A percentile compares a stretch with the other conserved stretches of the same genome.
phyloP scores from a whole-genome alignment of 495 filamentous ascomycete genomes.

The Penicillium ochrochloron region DNA sequence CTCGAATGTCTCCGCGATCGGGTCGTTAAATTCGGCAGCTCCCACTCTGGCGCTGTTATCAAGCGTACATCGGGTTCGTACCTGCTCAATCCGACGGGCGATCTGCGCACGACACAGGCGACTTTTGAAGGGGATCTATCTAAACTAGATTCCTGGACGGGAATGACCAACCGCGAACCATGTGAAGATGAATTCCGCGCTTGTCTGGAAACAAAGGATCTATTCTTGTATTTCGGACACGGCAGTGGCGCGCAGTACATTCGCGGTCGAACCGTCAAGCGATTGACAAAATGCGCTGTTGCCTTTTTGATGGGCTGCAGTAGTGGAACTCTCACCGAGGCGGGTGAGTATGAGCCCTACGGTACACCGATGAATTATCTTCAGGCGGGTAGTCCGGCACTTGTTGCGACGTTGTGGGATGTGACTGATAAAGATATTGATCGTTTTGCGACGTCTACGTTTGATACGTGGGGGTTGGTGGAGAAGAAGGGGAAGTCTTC shows the following conservation, averaged over 20 bases:
- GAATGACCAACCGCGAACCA: conserved; percentile 68
- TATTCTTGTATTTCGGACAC: conserved; percentile 94
- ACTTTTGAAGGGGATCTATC: conserved; percentile 69
- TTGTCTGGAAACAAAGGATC: conserved; percentile 60
- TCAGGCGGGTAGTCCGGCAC: conserved; percentile 78
- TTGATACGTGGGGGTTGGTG: conserved; percentile 86
- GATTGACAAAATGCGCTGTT: conserved; percentile 76
- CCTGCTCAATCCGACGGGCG: conserved; percentile 85
- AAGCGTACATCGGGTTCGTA: conserved; percentile 69
- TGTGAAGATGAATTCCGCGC: conserved; percentile 75
- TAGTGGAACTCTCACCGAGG: conserved; percentile 74
- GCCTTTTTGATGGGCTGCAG: conserved; percentile 92
- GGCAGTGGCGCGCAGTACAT: conserved; percentile 96
- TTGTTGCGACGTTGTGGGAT: conserved; percentile 94
- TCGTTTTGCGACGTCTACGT: conserved; percentile 74
- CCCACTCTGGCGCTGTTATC: conserved; percentile 28
- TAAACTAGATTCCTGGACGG: conserved; percentile 62
- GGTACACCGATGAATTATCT: conserved; percentile 92
- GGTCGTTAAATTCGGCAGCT: conserved; percentile 56
- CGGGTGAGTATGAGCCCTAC: conserved; percentile 85
- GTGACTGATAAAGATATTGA: conserved; percentile 97
- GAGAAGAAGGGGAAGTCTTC: conserved; percentile 27
- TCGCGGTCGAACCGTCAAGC: conserved; percentile 74
- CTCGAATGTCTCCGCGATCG: conserved; percentile 76
- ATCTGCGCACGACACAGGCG: conserved; percentile 77